phyloP scores from a whole-genome alignment of 306 rosid genomes.

The Rosa lucieae region DNA sequence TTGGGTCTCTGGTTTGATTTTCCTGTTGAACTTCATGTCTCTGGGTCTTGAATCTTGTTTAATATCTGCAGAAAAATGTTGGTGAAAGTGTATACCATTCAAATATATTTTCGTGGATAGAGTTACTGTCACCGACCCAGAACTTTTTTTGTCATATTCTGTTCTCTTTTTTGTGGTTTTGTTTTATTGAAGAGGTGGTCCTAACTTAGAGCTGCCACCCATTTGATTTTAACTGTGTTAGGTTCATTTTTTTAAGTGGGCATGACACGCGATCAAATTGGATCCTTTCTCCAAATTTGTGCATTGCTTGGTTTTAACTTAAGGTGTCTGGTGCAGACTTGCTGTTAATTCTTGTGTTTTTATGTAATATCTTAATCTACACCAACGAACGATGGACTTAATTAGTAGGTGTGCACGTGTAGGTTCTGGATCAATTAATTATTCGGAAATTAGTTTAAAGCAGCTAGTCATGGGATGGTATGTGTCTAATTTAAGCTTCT shows the following conservation, averaged over 20 bases:
- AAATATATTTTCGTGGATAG: background rate
- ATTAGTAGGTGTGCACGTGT: background rate
- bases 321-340: background rate
- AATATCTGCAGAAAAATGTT: background rate
- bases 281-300: background rate
- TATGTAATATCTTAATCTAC: background rate
- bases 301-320: background rate
- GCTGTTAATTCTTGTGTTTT: background rate
- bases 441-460: background rate
- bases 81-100: background rate
- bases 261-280: background rate
- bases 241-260: background rate
- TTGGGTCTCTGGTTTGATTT: constrained; percentile 20
- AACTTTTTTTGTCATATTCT: constrained; percentile 17
- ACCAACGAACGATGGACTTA: background rate
- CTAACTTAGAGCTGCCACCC: constrained; percentile 7
- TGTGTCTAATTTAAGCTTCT: constrained; percentile 13
- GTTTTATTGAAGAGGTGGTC: constrained; percentile 6
- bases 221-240: background rate
- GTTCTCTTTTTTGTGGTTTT: constrained; percentile 7
- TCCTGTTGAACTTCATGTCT: background rate
- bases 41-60: background rate
- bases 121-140: constrained; percentile 9
- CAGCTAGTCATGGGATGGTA: constrained; percentile 8
- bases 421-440: background rate